Evolutionary conservation across 345 rosid genomes (phyloP).

Genomic region (Excoecaria cochinchinensis): DNA sequence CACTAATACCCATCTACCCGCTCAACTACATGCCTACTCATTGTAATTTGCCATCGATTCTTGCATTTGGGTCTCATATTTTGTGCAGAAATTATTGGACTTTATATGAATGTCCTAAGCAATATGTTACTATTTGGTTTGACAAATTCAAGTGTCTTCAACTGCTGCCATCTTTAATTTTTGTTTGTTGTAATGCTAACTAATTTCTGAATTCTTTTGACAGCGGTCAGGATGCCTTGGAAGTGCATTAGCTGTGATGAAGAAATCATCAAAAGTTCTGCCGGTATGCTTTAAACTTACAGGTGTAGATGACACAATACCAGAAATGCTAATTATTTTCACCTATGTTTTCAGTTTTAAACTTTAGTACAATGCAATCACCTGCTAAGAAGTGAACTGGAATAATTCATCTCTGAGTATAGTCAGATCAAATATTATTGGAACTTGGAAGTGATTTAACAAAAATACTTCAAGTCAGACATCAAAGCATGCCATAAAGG

Average conservation of each 20-base stretch:
- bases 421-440: neutral
- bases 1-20: neutral
- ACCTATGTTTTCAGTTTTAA: neutral
- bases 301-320: neutral
- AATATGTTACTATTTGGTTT: neutral
- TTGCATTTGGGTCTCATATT: neutral
- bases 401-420: neutral
- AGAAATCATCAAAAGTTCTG: slow-evolving; percentile 91
- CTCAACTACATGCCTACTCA: neutral
- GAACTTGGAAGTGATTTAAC: neutral
- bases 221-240: slow-evolving; percentile 98
- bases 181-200: slow-evolving; percentile 11
- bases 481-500: neutral
- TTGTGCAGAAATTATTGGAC: neutral
- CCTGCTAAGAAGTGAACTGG: slow-evolving; percentile 1
- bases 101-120: neutral
- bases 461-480: neutral
- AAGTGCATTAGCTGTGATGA: slow-evolving; percentile 91
- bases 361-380: neutral
- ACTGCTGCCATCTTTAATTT: neutral
- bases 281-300: slow-evolving; percentile 59
- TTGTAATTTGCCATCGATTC: neutral
- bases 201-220: slow-evolving; percentile 28
- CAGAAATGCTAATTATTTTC: slow-evolving; percentile 5
- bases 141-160: neutral